Base-by-base conservation (phyloP, 2,329 filamentous ascomycete genomes). In the Fusarium subglutinans region DNA sequence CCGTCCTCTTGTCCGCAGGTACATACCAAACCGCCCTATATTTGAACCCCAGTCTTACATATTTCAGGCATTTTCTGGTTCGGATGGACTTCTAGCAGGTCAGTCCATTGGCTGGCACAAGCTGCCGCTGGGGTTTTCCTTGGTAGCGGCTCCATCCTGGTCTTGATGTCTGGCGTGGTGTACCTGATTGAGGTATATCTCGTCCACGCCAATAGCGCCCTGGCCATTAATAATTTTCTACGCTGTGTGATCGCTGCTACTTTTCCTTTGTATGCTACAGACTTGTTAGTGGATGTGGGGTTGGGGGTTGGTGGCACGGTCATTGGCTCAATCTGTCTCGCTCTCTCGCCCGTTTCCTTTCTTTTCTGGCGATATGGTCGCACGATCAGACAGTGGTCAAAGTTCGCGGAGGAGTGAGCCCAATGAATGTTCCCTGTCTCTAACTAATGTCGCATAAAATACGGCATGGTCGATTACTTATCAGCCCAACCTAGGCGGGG, bases 391-490 rank as follows among this genome's bases (percentile, higher is more conserved):
- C n/a, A 33, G 4, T 20, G 40, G 28, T 58, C 55, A 5, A 58
- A 6, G 10, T 37, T 37, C 37, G 20, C 51, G 8, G 48, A 51
- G 4, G 22, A 33, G 3, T 14, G 8, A 50, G 3, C 9, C 2
- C 6, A 10, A 3, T 22, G 3, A 4, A 10, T 0, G 9, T 22
- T 15, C 5, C 1, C 0, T 13, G 10, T 12, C 7, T 50, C 3
- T 13, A 6, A 2, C 17, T 45, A 2, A n/a, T 1, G 8, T 4
- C 28, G 2, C 4, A 7, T 15, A 4, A 24, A 14, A 24, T 4
- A 8, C 1, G 8, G 2, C 17, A 51, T 14, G 12, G 12, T 0
- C 8, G 6, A 20, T 18, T 24, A 2, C 22, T 51, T 10, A 14
- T 10, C 4, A n/a, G 10, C 14, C 0, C 17, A 5, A 12, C 10